A percentile compares a stretch with the other conserved stretches of the same genome.
phyloP scores from a whole-genome alignment of 2,329 filamentous ascomycete species.

The Arachnomyces sp. region DNA sequence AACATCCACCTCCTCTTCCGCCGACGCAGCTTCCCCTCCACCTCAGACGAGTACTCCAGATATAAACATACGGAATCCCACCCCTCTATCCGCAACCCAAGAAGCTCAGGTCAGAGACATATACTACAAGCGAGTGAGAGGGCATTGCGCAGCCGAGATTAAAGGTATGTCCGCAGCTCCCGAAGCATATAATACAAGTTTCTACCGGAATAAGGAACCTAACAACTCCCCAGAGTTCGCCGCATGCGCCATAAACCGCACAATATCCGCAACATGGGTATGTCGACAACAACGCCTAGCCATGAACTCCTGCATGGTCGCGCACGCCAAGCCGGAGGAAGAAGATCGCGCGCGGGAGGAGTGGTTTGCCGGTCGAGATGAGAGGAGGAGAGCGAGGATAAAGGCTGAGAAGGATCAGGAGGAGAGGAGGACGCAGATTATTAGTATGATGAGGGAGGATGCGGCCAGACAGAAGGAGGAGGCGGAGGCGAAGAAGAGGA shows the following conservation, averaged over 20 bases:
- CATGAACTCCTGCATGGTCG: conserved; percentile 93
- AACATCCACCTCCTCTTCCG: conserved; percentile 15
- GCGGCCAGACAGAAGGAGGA: conserved; percentile 12
- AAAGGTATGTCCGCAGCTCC: conserved; percentile 48
- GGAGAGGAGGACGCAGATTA: conserved; percentile 32
- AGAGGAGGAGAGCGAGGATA: conserved; percentile 60
- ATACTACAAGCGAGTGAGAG: conserved; percentile 70
- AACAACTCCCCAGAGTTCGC: conserved; percentile 96
- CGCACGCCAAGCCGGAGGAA: conserved; percentile 73
- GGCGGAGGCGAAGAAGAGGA: conserved; percentile 1
- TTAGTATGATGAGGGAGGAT: conserved; percentile 34
- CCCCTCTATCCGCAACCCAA: conserved; percentile 73
- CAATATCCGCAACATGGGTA: conserved; percentile 76
- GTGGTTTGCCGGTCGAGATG: conserved; percentile 74
- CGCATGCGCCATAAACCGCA: conserved; percentile 76
- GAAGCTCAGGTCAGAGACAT: conserved; percentile 74
- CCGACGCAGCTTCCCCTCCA: conserved; percentile 6
- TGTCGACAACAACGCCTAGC: conserved; percentile 69
- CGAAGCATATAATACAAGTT: background rate
- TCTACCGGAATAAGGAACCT: conserved; percentile 7
- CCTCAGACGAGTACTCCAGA: conserved; percentile 5
- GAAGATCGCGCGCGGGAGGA: conserved; percentile 84
- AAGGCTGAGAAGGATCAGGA: conserved; percentile 44
- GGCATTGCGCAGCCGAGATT: conserved; percentile 67
- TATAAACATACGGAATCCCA: conserved; percentile 56